Conservation (phyloP, 345 rosid species). For the Orychophragmus violaceus region DNA sequence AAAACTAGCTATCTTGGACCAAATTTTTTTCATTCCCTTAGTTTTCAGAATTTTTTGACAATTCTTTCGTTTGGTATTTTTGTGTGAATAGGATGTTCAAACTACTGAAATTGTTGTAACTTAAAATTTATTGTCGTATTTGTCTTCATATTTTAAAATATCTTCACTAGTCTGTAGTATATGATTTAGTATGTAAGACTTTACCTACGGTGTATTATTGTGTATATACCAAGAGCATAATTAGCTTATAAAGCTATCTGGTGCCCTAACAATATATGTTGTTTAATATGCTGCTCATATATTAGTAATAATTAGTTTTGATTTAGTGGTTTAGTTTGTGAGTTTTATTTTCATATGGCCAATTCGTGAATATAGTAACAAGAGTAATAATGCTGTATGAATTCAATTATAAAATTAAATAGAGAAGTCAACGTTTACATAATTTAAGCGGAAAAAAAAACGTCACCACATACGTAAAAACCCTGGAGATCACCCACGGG, state of each 20-base stretch:
- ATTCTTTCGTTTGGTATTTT: not conserved
- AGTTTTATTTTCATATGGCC: not conserved
- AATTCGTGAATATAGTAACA: not conserved
- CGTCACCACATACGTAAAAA: constrained; percentile 23
- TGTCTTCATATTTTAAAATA: not conserved
- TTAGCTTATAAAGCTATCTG: not conserved
- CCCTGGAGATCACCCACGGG: not conserved
- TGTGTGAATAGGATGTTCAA: not conserved
- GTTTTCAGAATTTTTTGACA: not conserved
- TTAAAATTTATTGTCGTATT: not conserved
- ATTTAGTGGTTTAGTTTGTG: not conserved
- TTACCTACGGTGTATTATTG: not conserved
- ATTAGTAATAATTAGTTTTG: not conserved
- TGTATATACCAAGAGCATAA: not conserved
- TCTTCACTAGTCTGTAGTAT: not conserved
- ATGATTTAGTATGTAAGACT: not conserved
- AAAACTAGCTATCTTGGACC: no score
- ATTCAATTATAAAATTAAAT: not conserved
- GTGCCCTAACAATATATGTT: not conserved
- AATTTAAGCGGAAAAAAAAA: not conserved
- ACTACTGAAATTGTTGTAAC: not conserved
- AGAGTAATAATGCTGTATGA: not conserved
- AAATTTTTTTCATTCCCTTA: no score
- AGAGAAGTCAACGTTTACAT: constrained; percentile 16
- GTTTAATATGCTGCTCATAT: not conserved